Evolutionary conservation across 495 filamentous ascomycete genomes (phyloP).

Genomic region (Aspergillus hancockii): DNA sequence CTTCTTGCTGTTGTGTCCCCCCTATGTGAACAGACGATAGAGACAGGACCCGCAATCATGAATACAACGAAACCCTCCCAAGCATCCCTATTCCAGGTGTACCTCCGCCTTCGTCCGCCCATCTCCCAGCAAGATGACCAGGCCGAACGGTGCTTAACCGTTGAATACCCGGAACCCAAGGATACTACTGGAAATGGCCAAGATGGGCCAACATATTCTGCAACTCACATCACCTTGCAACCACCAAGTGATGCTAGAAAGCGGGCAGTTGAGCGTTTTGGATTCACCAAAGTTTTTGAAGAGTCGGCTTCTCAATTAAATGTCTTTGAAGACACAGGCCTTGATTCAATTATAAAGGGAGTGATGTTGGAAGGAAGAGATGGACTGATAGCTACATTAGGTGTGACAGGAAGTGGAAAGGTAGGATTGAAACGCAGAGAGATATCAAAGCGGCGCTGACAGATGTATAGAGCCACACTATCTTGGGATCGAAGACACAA

Average conservation of each 20-base stretch:
- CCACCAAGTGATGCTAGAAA: slow-evolving; percentile 78
- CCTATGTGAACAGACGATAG: neutral
- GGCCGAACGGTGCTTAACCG: slow-evolving; percentile 72
- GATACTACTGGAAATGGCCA: slow-evolving; percentile 17
- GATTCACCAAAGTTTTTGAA: slow-evolving; percentile 91
- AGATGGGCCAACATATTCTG: slow-evolving; percentile 37
- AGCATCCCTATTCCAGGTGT: slow-evolving; percentile 84
- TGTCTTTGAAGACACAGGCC: slow-evolving; percentile 79
- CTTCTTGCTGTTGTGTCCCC: slow-evolving; percentile 1
- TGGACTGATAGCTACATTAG: slow-evolving; percentile 86
- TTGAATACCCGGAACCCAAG: slow-evolving; percentile 57
- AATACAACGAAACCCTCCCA: slow-evolving; percentile 46
- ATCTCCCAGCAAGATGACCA: slow-evolving; percentile 37
- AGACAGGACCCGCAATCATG: slow-evolving; percentile 30
- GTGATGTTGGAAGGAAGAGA: slow-evolving; percentile 81
- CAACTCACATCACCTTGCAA: slow-evolving; percentile 85
- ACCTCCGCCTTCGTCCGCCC: slow-evolving; percentile 82
- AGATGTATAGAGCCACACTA: slow-evolving; percentile 82
- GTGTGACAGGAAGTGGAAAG: slow-evolving; percentile 96
- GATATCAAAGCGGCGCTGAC: slow-evolving; percentile 19
- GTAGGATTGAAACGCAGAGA: slow-evolving; percentile 44
- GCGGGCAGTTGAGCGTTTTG: slow-evolving; percentile 88
- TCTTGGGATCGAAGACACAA: slow-evolving; percentile 82
- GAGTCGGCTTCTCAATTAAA: slow-evolving; percentile 82
- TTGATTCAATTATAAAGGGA: slow-evolving; percentile 73